A percentile compares a stretch with the other conserved stretches of the same genome.
Conservation (phyloP, 2,329 filamentous ascomycete species). For the Hypoxylon sp. region DNA sequence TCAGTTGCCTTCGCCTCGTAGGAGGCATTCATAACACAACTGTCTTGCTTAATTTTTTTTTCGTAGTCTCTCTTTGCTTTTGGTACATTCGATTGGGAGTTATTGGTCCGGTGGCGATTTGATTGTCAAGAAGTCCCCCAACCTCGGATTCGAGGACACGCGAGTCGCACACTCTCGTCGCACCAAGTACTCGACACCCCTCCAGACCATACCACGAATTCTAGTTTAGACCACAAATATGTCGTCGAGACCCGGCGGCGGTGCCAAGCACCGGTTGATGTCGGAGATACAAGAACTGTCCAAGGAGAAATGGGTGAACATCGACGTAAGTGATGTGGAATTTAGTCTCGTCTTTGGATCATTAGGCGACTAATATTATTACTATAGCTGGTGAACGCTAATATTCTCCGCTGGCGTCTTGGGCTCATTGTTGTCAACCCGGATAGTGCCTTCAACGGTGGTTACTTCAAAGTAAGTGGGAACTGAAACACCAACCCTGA, state of each 20-base stretch:
- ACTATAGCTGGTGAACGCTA: conserved; percentile 79
- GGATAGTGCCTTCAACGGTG: conserved; percentile 91
- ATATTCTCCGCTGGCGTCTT: conserved; percentile 89
- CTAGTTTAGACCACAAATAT: conserved; percentile 44
- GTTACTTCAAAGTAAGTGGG: conserved; percentile 80
- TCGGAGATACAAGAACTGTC: conserved; percentile 85
- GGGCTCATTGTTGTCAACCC: conserved; percentile 94
- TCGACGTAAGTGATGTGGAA: conserved; percentile 73
- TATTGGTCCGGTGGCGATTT: conserved; percentile 32
- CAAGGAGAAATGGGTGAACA: conserved; percentile 94
- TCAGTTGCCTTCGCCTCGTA: conserved; percentile 2
- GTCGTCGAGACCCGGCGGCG: conserved; percentile 51
- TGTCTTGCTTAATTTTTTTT: conserved; percentile 6
- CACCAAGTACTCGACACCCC: conserved; percentile 15
- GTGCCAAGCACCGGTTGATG: conserved; percentile 87
- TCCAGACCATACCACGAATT: conserved; percentile 5
- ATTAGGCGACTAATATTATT: conserved; percentile 35
- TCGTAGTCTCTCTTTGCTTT: conserved; percentile 24
- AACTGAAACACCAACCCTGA: conserved; percentile 3
- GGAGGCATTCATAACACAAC: conserved; percentile 13
- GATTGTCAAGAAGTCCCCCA: conserved; percentile 17
- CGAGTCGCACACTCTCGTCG: conserved; percentile 23
- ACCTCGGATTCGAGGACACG: conserved; percentile 21
- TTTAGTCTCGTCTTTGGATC: conserved; percentile 3
- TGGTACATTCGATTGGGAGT: conserved; percentile 18